These are phyloP conservation scores for Pichia cactophila DNA, from an alignment of 1,139 yeast species.

Conservation along the genomic window DNA sequence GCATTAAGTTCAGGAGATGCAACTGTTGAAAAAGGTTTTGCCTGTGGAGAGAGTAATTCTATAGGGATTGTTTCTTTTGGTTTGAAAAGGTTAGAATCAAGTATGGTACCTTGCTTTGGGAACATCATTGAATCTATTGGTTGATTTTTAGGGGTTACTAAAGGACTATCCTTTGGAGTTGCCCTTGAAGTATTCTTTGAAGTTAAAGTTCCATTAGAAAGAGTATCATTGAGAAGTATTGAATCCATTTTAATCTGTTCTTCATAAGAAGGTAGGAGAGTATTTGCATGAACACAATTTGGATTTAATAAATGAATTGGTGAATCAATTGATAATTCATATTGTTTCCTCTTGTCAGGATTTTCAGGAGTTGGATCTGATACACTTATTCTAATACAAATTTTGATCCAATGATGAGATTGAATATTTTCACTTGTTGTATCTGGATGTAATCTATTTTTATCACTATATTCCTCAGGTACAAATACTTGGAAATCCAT, in stretches of 20 bases:
- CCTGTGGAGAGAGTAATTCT: constrained; percentile 43
- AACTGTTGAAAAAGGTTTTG: constrained; percentile 30
- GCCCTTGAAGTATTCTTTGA: constrained; percentile 32
- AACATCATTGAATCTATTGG: constrained; percentile 23
- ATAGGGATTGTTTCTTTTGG: constrained; percentile 39
- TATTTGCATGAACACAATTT: constrained; percentile 65
- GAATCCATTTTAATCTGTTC: constrained; percentile 21
- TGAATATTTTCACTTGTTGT: constrained; percentile 72
- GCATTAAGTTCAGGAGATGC: constrained; percentile 26
- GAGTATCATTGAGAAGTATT: neutral
- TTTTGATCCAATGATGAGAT: constrained; percentile 89
- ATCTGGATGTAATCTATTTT: constrained; percentile 64
- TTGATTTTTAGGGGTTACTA: neutral
- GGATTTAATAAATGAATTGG: constrained; percentile 71
- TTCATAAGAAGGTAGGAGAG: constrained; percentile 53
- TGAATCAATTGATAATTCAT: constrained; percentile 85
- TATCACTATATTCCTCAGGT: constrained; percentile 53
- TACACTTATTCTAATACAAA: constrained; percentile 70
- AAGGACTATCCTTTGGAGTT: neutral
- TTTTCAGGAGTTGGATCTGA: constrained; percentile 43
- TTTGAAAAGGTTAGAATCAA: constrained; percentile 53
- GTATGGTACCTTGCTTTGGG: constrained; percentile 32
- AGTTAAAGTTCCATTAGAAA: constrained; percentile 9
- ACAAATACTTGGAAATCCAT: constrained; percentile 78
- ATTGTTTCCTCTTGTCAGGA: constrained; percentile 65